phyloP scores from a whole-genome alignment of 2,329 filamentous ascomycete species.

The Acrocalymma vagum region DNA sequence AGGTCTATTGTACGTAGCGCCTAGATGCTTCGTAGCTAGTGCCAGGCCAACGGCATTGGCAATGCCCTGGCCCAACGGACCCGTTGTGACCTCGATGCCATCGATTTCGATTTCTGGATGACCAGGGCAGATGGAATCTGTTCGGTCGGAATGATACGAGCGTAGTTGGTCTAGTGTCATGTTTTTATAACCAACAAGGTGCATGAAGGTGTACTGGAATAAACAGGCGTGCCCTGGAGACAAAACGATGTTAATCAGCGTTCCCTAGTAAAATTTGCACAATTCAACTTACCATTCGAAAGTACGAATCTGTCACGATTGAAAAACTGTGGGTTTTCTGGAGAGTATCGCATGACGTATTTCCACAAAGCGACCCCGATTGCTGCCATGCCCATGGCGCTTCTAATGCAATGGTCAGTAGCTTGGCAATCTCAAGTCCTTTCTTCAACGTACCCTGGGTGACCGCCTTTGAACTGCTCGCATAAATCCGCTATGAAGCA shows the following conservation, averaged over 20 bases:
- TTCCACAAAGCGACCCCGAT: conserved; percentile 70
- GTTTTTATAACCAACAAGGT: conserved; percentile 62
- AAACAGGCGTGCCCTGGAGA: conserved; percentile 60
- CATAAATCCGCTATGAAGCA: too few relatives aligned
- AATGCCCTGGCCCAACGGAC: conserved; percentile 67
- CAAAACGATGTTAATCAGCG: not conserved
- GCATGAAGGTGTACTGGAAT: conserved; percentile 63
- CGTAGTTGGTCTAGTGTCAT: conserved; percentile 68
- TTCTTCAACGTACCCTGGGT: too few relatives aligned
- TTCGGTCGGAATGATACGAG: conserved; percentile 59
- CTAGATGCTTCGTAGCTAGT: conserved; percentile 65
- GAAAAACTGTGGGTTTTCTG: conserved; percentile 64
- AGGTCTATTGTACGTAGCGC: conserved; percentile 62
- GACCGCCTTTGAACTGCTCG: too few relatives aligned
- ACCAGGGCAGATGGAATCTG: conserved; percentile 62
- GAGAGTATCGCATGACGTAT: conserved; percentile 69
- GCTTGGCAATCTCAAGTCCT: too few relatives aligned
- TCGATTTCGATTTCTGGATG: conserved; percentile 67
- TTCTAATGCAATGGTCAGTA: too few relatives aligned
- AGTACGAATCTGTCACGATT: conserved; percentile 70
- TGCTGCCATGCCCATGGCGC: conserved; percentile 68
- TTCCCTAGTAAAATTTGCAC: too few relatives aligned
- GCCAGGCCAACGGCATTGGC: conserved; percentile 68
- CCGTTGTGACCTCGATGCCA: conserved; percentile 67
- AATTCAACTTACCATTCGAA: conserved; percentile 59